Evolutionary conservation across 306 rosid genomes (phyloP), one percentile per base, ranked within the genome.

Genomic region (Trifolium pratense): DNA sequence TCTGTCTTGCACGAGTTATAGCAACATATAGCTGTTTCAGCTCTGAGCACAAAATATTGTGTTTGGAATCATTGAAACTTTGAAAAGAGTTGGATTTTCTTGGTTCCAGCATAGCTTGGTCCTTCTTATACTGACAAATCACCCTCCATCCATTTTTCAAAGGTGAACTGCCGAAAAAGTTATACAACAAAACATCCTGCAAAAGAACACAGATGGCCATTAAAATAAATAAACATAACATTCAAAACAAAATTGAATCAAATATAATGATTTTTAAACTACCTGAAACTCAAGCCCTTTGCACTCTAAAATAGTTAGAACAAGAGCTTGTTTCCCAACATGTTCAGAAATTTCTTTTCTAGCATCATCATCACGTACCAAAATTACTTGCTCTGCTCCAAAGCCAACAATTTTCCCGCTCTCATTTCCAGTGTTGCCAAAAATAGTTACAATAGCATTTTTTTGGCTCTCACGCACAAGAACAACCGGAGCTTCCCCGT

Each of bases 251-350:
- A 43, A 58, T 15, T 25, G 9, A 39, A 37, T 53, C 26, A 40
- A n/a, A n/a, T 13, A 32, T 14, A 7, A 60, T 13, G 18, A 5
- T 34, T 20, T 55, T 12, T 20, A 2, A 21, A 29, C 61, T 48
- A 91, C 97, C 97, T 91, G 96, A 79, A 91, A 91, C 37, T 91
- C 96, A 37, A 91, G 96, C n/a, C 97, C 97, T 64, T 91, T 91
- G 77, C 97, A 91, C 79, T 91, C 95, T 40, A 91, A 37, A 36
- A 89, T 78, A 5, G 97, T 91, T 59, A 91, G 74, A 11, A 91
- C 86, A 80, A 91, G 95, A 77, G 97, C 95, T 9, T 89, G 86
- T 70, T 91, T 89, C 40, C 92, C 97, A 31, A 87, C 89, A 64
- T 73, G 39, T 2, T 46, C 77, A 6, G 74, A 42, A 48, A 91